Evolutionary conservation across 2,329 filamentous ascomycete genomes (phyloP).

Genomic region (Neonectria faginata): DNA sequence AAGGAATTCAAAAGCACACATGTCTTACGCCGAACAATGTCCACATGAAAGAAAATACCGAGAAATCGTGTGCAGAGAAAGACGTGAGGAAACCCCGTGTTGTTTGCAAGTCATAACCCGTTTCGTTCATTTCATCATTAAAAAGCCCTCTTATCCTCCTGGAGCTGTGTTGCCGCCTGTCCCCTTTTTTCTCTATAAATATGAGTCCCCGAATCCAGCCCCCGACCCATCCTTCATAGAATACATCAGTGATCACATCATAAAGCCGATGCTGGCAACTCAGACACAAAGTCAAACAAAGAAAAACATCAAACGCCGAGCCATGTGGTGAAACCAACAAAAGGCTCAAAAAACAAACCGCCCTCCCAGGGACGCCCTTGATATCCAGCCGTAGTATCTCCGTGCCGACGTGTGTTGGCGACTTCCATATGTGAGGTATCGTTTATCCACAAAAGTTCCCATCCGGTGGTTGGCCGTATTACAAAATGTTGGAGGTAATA

Average conservation of each 20-base stretch:
- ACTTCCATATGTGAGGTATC: conserved; percentile 33
- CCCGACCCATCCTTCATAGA: conserved; percentile 34
- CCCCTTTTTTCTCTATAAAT: conserved; percentile 46
- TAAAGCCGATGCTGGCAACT: conserved; percentile 32
- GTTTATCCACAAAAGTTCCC: conserved; percentile 39
- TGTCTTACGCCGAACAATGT: conserved; percentile 29
- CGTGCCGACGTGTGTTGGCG: conserved; percentile 30
- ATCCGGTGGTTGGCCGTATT: conserved; percentile 39
- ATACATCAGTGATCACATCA: conserved; percentile 41
- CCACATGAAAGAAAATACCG: conserved; percentile 24
- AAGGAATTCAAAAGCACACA: conserved; percentile 29
- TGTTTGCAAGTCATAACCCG: conserved; percentile 42
- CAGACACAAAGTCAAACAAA: conserved; percentile 23
- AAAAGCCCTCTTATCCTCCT: conserved; percentile 28
- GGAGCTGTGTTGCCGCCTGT: conserved; percentile 35
- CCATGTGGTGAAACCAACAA: background rate
- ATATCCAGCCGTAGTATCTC: conserved; percentile 42
- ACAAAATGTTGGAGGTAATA: conserved; percentile 40
- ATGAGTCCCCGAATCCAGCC: conserved; percentile 28
- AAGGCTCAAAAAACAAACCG: conserved; percentile 28
- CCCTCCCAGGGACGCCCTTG: conserved; percentile 13
- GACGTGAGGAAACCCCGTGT: conserved; percentile 23
- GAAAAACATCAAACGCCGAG: conserved; percentile 13
- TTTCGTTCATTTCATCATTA: conserved; percentile 48
- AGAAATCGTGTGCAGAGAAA: background rate